Evolutionary conservation across 768 basidiomycete species (phyloP).

Genomic region (Rhodotorula kratochvilovae): DNA sequence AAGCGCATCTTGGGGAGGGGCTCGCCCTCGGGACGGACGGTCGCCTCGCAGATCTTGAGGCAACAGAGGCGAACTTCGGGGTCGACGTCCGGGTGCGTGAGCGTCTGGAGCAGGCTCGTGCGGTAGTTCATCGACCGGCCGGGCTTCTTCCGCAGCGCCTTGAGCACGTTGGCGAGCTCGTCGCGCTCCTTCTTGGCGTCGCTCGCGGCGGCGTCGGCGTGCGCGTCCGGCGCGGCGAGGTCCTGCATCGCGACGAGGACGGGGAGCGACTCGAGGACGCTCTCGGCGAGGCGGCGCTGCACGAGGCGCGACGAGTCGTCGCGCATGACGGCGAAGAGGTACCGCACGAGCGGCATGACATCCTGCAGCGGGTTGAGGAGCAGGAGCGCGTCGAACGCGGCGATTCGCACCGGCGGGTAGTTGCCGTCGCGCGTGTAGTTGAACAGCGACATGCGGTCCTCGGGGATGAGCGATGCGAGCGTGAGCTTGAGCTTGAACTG

Average conservation of each 20-base stretch:
- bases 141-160: constrained; percentile 80
- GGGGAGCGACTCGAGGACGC: constrained; percentile 78
- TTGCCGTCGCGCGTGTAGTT: constrained; percentile 91
- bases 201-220: constrained; percentile 53
- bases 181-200: constrained; percentile 61
- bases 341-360: constrained; percentile 69
- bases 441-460: constrained; percentile 72
- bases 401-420: constrained; percentile 80
- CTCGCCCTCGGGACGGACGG: constrained; percentile 77
- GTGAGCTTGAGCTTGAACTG: constrained; percentile 78
- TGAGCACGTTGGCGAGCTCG: constrained; percentile 59
- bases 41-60: constrained; percentile 82
- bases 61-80: constrained; percentile 86
- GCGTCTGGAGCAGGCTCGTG: constrained; percentile 73
- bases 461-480: constrained; percentile 70
- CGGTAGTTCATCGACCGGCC: constrained; percentile 66
- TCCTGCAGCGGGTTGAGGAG: constrained; percentile 73
- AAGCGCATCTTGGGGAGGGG: constrained; percentile 66
- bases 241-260: constrained; percentile 84
- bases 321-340: constrained; percentile 78
- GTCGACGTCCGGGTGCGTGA: constrained; percentile 74
- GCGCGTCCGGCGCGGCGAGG: constrained; percentile 54
- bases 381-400: constrained; percentile 84
- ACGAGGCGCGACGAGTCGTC: constrained; percentile 77
- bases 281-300: constrained; percentile 79